Evolutionary conservation across 805 yeast genomes (phyloP), one percentile per base, ranked within the genome.

Genomic region (Yamadazyma akitaensis): DNA sequence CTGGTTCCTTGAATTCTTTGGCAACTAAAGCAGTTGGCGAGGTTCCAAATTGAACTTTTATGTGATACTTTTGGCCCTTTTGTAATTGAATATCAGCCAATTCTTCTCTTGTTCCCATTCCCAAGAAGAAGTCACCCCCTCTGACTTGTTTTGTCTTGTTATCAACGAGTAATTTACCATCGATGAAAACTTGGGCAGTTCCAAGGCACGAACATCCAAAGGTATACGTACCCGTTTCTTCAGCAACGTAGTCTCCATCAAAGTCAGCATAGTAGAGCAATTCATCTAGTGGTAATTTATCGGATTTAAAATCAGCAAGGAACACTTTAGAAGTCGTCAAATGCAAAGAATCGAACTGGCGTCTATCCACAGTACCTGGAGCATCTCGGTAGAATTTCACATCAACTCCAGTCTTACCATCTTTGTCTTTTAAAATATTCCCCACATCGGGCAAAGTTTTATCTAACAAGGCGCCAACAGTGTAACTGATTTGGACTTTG

Each of bases 201-300:
- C 87, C 87, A 42, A 67, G 55, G 31, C 73, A 75, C 12, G 77
- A 62, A 44, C 77, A 59, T 18, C 85, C 85, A 54, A 82, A 73
- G 46, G 72, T 73, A 55, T 75, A 81, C 13, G 60, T 67, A 9
- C 76, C 82, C 40, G 74, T 52, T 38, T 65, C 70, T 31, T 76
- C 80, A 3, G 85, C 79, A 8, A 51, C 60, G 51, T 69, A 79
- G 32, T 58, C 49, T 38, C 77, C 76, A 43, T 66, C 73, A 48
- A 79, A 58, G 30, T 68, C 75, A 18, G 68, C 75, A 51, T 73
- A 80, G 55, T 67, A 77, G 37, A 62, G 51, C 13, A 57, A 48
- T 16, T 52, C 46, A 28, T 56, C 49, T 1, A 47, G 42, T 32
- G 52, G 51, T 12, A 63, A 51, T 24, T 56, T 54, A 2, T 59